Percentiles rank a stretch among this genome's conserved stretches.
These are phyloP conservation scores for Diutina sp. DNA, from an alignment of 1,139 yeast genomes.

Conservation along the genomic window DNA sequence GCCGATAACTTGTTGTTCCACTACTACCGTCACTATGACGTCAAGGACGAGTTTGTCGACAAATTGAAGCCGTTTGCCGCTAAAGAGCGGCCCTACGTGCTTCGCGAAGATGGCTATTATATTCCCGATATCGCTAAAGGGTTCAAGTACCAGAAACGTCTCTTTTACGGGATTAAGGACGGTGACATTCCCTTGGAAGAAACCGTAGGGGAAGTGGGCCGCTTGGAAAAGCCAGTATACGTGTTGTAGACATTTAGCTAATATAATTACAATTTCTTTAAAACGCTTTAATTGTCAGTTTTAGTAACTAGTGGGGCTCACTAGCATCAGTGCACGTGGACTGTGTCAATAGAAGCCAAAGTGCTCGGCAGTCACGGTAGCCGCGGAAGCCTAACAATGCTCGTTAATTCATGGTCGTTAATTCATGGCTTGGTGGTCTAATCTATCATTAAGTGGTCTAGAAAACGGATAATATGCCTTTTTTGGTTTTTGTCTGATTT, in stretches of 20 bases:
- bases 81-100: slow-evolving; percentile 14
- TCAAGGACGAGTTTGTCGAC: slow-evolving; percentile 14
- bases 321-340: too few relatives aligned
- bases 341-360: too few relatives aligned
- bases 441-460: too few relatives aligned
- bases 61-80: slow-evolving; percentile 12
- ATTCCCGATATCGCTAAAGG: slow-evolving; percentile 16
- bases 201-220: background rate
- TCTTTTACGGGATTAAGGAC: slow-evolving; percentile 14
- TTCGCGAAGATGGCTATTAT: slow-evolving; percentile 13
- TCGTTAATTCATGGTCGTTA: too few relatives aligned
- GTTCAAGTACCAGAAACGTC: slow-evolving; percentile 11
- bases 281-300: too few relatives aligned
- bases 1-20: slow-evolving; percentile 16
- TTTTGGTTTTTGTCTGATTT: too few relatives aligned
- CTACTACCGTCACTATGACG: slow-evolving; percentile 12
- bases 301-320: too few relatives aligned
- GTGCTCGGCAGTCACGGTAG: too few relatives aligned
- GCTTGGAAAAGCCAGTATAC: background rate
- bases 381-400: too few relatives aligned
- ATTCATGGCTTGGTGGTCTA: too few relatives aligned
- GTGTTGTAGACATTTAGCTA: background rate
- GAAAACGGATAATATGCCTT: too few relatives aligned
- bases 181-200: slow-evolving; percentile 4
- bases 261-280: background rate